Base-by-base conservation (phyloP, 345 rosid species). In the Salix udensis region DNA sequence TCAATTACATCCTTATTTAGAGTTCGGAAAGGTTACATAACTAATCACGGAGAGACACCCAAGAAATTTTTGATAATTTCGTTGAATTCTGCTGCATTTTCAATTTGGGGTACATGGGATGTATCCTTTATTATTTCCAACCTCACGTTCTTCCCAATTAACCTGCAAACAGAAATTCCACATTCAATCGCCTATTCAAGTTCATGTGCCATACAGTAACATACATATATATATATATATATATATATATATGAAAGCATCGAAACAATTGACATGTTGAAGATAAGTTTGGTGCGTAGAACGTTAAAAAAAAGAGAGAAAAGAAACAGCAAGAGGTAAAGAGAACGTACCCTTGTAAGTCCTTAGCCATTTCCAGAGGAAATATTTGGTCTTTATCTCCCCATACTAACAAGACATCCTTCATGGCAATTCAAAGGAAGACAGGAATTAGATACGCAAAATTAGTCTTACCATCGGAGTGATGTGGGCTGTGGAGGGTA, bases 381-480 rank as follows among this genome's bases (percentile, higher is more conserved):
- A 95, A 95, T 74, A 95, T 88, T 70, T 86, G 88, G 84, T 93
- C 97, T 28, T 87, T 75, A 15, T 88, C 92, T 83, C 98, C 98
- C 98, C 98, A 95, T 0, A 95, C 66, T 50, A 95, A 21, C 70
- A 93, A 67, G 7, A 90, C 92, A 65, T 91, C 92, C 98, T 95
- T 34, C 39, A 23, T 42, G 6, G 18, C 18, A 42, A 26, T 46
- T 46, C 50, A 12, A 11, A 46, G 50, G 50, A 14, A 46, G 16
- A 46, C 50, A 46, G 5, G 50, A 14, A 46, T 46, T 46, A 46
- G 50, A 13, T 12, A 0, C 4, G 48, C 4, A 42, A 11, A 40
- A 40, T 7, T 40, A 10, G 44, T 40, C 9, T 40, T 31, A 40
- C 12, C 44, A 40, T 40, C 44, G 44, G 11, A 40, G 9, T 10